Conservation (phyloP, 192 early-diverging fungal genomes). For the Coemansia reversa region DNA sequence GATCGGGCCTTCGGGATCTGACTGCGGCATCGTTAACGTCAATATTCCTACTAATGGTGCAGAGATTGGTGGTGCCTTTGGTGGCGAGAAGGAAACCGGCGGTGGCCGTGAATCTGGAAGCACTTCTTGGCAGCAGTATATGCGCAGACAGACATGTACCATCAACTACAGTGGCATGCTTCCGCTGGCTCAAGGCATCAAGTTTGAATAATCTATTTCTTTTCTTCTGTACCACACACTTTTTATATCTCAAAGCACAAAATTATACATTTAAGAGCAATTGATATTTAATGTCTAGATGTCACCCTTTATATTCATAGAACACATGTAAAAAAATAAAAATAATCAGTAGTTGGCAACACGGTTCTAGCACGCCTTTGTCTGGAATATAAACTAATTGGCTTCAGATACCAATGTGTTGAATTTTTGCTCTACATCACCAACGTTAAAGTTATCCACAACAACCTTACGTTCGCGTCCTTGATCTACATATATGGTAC, state of each 20-base stretch:
- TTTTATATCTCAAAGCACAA: too few relatives aligned
- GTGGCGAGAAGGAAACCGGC: slow-evolving; percentile 96
- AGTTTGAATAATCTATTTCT: slow-evolving; percentile 73
- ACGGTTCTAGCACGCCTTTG: too few relatives aligned
- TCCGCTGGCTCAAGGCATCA: slow-evolving; percentile 94
- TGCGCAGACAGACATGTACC: slow-evolving; percentile 74
- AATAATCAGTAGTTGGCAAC: too few relatives aligned
- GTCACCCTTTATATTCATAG: too few relatives aligned
- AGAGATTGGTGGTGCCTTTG: slow-evolving; percentile 97
- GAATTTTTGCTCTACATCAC: slow-evolving; percentile 73
- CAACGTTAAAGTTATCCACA: slow-evolving; percentile 70
- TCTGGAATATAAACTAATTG: slow-evolving; percentile 33
- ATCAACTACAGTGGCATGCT: slow-evolving; percentile 86
- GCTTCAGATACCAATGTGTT: slow-evolving; percentile 58
- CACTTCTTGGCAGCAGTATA: slow-evolving; percentile 94
- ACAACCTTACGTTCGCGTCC: slow-evolving; percentile 78
- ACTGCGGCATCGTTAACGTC: slow-evolving; percentile 91
- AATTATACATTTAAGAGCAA: too few relatives aligned
- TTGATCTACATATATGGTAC: slow-evolving; percentile 57
- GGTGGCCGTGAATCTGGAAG: slow-evolving; percentile 90
- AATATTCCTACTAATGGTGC: slow-evolving; percentile 97
- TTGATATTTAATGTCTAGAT: too few relatives aligned
- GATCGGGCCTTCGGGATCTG: slow-evolving; percentile 87
- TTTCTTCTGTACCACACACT: slow-evolving; percentile 3
- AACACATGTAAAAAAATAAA: too few relatives aligned